phyloP scores from a whole-genome alignment of 805 yeast genomes.

The Kuraishia floccosa region DNA sequence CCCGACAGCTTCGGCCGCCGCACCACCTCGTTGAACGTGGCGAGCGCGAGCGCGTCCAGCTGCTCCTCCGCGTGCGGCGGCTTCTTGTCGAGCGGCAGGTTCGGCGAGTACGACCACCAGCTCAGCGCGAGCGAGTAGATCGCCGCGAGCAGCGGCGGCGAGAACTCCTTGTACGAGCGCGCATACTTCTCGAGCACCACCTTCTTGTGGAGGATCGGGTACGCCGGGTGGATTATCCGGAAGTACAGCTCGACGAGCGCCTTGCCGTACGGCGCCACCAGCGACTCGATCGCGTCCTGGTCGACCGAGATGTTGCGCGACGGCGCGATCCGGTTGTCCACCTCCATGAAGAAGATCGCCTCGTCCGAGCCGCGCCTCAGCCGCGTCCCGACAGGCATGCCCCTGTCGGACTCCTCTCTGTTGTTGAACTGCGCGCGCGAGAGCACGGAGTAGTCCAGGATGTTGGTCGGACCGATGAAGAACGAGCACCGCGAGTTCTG shows the following conservation, averaged over 20 bases:
- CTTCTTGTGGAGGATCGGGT: slow-evolving; percentile 72
- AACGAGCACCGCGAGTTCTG: slow-evolving; percentile 4
- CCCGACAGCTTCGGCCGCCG: slow-evolving; percentile 9
- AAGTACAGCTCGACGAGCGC: slow-evolving; percentile 52
- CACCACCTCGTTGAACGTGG: slow-evolving; percentile 5
- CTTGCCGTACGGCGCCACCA: slow-evolving; percentile 73
- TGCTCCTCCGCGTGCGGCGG: slow-evolving; percentile 2
- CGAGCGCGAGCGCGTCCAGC: slow-evolving; percentile 13
- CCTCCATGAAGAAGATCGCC: slow-evolving; percentile 2
- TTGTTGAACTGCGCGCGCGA: background rate
- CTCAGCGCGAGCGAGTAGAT: slow-evolving; percentile 71
- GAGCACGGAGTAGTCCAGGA: slow-evolving; percentile 1
- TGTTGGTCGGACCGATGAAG: slow-evolving; percentile 2
- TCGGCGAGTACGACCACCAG: slow-evolving; percentile 46
- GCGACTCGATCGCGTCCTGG: slow-evolving; percentile 56
- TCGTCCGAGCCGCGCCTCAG: slow-evolving; percentile 2
- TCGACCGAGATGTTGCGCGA: slow-evolving; percentile 2
- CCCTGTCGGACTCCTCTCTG: slow-evolving; percentile 4
- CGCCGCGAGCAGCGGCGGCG: slow-evolving; percentile 74
- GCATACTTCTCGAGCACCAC: slow-evolving; percentile 72
- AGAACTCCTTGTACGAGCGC: slow-evolving; percentile 65
- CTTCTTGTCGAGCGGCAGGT: background rate
- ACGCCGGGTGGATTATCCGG: slow-evolving; percentile 68
- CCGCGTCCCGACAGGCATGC: slow-evolving; percentile 2
- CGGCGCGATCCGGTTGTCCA: slow-evolving; percentile 2